Percentiles rank a stretch among this genome's conserved stretches.
Evolutionary conservation across 164 flowering plant species (phyloP).

Genomic region (Platanus orientalis): DNA sequence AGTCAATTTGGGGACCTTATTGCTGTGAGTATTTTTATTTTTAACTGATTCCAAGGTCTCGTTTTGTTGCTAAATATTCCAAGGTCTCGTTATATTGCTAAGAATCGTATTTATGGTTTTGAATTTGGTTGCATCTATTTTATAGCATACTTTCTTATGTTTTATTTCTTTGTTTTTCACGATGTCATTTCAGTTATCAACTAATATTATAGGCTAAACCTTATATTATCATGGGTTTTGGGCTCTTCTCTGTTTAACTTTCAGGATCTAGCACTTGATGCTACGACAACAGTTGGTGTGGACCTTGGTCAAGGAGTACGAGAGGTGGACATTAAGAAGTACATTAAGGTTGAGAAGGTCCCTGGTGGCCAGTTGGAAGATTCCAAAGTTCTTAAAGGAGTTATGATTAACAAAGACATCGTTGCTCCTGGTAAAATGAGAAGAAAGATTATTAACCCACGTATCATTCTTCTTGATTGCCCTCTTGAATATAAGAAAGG

Average conservation of each 20-base stretch:
- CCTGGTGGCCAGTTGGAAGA: constrained; percentile 98
- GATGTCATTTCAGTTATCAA: no score
- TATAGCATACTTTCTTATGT: no score
- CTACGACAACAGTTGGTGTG: constrained; percentile 82
- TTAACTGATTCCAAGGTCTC: no score
- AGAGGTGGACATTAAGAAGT: constrained; percentile 92
- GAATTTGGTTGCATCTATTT: no score
- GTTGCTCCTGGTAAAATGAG: constrained; percentile 98
- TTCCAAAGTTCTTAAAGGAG: constrained; percentile 83
- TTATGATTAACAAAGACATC: constrained; percentile 94
- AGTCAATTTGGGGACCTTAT: constrained; percentile 89
- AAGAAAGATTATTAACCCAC: constrained; percentile 85
- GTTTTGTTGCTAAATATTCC: no score
- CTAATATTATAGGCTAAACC: no score
- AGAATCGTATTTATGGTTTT: no score
- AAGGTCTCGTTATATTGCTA: no score
- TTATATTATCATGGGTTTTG: no score
- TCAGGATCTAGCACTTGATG: constrained; percentile 92
- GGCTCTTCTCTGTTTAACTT: no score
- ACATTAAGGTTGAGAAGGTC: constrained; percentile 87
- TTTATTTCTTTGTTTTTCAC: no score
- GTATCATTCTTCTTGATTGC: constrained; percentile 84
- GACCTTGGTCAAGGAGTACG: constrained; percentile 88
- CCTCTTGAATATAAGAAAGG: constrained; percentile 97
- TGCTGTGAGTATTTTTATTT: constrained; percentile 54